Conservation (phyloP, 2,329 filamentous ascomycete species). For the Akanthomyces dipterigenus region DNA sequence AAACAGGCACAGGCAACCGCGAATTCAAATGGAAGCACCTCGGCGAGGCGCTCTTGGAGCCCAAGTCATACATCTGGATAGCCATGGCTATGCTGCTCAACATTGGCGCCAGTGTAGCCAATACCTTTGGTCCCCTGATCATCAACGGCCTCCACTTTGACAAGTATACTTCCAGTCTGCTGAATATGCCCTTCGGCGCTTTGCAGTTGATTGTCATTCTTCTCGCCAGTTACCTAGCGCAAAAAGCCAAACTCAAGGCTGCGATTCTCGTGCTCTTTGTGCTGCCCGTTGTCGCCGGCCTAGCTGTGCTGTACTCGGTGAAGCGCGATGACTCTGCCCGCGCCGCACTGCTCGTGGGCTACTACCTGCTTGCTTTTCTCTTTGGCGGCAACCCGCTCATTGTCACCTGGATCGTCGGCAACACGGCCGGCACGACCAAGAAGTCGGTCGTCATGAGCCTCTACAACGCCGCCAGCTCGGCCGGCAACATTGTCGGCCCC, state of each 20-base stretch:
- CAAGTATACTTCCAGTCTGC: slow-evolving; percentile 48
- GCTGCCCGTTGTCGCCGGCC: slow-evolving; percentile 54
- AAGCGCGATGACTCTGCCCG: slow-evolving; percentile 31
- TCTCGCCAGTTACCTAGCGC: slow-evolving; percentile 49
- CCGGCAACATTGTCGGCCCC: slow-evolving; percentile 62
- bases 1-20: slow-evolving; percentile 67
- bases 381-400: slow-evolving; percentile 61
- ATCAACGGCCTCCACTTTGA: slow-evolving; percentile 54
- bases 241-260: slow-evolving; percentile 51
- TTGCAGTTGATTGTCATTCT: slow-evolving; percentile 56
- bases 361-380: slow-evolving; percentile 60
- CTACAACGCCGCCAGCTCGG: slow-evolving; percentile 55
- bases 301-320: slow-evolving; percentile 50
- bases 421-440: slow-evolving; percentile 62
- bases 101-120: slow-evolving; percentile 56
- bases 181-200: slow-evolving; percentile 62
- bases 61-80: slow-evolving; percentile 54
- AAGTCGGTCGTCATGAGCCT: slow-evolving; percentile 58
- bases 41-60: slow-evolving; percentile 40
- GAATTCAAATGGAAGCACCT: slow-evolving; percentile 64
- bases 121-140: slow-evolving; percentile 59
- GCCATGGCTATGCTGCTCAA: slow-evolving; percentile 56
- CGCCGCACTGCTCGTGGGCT: slow-evolving; percentile 50
- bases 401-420: slow-evolving; percentile 62
- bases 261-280: slow-evolving; percentile 46